phyloP scores from a whole-genome alignment of 2,329 filamentous ascomycete species.

The Neonectria magnoliae region DNA sequence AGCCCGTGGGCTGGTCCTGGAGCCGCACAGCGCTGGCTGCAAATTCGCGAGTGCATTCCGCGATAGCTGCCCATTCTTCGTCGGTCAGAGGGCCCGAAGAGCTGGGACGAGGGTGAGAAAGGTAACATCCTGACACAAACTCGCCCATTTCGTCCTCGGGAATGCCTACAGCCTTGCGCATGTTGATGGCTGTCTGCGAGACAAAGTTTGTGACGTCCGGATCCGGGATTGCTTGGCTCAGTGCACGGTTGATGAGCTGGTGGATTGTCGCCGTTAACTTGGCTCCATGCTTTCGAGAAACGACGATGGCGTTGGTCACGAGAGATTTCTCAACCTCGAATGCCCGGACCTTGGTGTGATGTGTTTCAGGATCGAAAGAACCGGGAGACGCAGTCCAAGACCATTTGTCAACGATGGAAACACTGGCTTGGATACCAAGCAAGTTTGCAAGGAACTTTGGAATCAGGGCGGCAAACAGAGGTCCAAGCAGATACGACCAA shows the following conservation, averaged over 20 bases:
- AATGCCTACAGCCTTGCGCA: slow-evolving; percentile 35
- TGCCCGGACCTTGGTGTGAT: slow-evolving; percentile 30
- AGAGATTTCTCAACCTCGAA: slow-evolving; percentile 23
- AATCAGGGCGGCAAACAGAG: slow-evolving; percentile 27
- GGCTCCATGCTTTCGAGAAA: slow-evolving; percentile 31
- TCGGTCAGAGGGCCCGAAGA: slow-evolving; percentile 24
- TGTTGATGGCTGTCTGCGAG: slow-evolving; percentile 37
- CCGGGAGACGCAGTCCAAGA: slow-evolving; percentile 34
- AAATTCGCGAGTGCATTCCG: slow-evolving; percentile 25
- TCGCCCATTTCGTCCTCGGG: slow-evolving; percentile 29
- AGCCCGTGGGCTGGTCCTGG: slow-evolving; percentile 31
- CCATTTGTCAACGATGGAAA: slow-evolving; percentile 24
- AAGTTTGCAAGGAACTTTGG: slow-evolving; percentile 30
- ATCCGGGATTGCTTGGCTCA: slow-evolving; percentile 32
- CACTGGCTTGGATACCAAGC: slow-evolving; percentile 27
- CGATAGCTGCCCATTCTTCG: slow-evolving; percentile 33
- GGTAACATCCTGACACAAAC: slow-evolving; percentile 32
- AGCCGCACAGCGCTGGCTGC: slow-evolving; percentile 26
- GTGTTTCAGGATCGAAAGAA: slow-evolving; percentile 21
- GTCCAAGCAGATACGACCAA: slow-evolving; percentile 36
- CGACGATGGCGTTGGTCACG: slow-evolving; percentile 18
- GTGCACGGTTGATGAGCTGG: slow-evolving; percentile 33
- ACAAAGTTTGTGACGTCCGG: slow-evolving; percentile 37
- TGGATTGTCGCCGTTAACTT: slow-evolving; percentile 34
- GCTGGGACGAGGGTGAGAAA: slow-evolving; percentile 16